Percentiles rank a stretch among this genome's conserved stretches.
These are phyloP conservation scores for Debaryomycetaceae sp. DNA, from an alignment of 1,139 yeast species.

Conservation along the genomic window DNA sequence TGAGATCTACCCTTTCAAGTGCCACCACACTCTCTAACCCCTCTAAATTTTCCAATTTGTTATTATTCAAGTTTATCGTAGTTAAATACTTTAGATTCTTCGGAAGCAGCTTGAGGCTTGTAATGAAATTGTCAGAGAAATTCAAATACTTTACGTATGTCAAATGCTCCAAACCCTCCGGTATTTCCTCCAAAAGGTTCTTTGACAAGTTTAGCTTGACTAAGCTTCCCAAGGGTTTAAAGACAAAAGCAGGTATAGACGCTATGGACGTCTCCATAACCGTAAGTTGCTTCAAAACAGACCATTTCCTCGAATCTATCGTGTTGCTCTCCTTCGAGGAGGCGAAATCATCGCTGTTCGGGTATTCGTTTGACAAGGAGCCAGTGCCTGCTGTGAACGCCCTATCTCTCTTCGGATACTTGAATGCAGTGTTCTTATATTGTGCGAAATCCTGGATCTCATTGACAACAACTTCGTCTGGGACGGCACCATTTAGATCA, in stretches of 20 bases:
- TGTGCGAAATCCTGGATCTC: conserved; percentile 11
- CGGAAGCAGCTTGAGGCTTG: conserved; percentile 39
- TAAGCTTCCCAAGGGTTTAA: conserved; percentile 47
- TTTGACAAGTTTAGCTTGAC: conserved; percentile 58
- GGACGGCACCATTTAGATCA: conserved; percentile 9
- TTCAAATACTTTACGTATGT: conserved; percentile 51
- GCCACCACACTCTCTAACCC: conserved; percentile 46
- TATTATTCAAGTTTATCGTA: conserved; percentile 54
- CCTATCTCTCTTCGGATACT: conserved; percentile 19
- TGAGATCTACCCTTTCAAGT: conserved; percentile 54
- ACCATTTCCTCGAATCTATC: conserved; percentile 50
- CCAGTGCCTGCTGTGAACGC: conserved; percentile 28
- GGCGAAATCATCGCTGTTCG: conserved; percentile 9
- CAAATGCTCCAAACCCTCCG: conserved; percentile 51
- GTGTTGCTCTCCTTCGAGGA: conserved; percentile 14
- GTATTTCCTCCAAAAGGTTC: conserved; percentile 48
- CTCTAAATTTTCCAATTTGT: conserved; percentile 40
- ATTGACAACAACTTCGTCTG: conserved; percentile 9
- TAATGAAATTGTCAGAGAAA: conserved; percentile 52
- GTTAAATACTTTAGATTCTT: conserved; percentile 38
- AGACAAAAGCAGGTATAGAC: conserved; percentile 40
- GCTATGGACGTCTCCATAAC: conserved; percentile 54
- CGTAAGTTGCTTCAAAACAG: conserved; percentile 52
- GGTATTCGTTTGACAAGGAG: conserved; percentile 22
- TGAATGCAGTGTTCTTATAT: conserved; percentile 19